Conservation (phyloP, 1,284 basidiomycete species). For the Cystobasidium slooffiae region DNA sequence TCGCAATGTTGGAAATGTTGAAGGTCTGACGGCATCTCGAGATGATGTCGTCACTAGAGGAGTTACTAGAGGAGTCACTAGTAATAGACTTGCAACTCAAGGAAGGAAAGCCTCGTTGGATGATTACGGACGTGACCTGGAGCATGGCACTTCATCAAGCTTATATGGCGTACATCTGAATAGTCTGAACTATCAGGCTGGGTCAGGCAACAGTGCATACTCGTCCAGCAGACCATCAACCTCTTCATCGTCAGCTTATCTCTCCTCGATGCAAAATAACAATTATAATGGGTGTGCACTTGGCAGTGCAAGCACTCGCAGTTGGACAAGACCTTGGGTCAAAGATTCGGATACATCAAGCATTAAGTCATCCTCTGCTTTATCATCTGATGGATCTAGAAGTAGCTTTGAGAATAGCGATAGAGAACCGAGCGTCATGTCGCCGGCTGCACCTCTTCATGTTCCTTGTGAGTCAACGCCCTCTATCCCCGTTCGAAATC, state of each 20-base stretch:
- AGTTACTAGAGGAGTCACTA: too few species aligned
- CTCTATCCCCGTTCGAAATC: background rate
- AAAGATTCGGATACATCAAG: slow-evolving; percentile 16
- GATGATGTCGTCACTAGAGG: too few species aligned
- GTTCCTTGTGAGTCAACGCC: slow-evolving; percentile 26
- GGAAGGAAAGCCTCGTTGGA: background rate
- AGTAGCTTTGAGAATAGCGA: slow-evolving; percentile 4
- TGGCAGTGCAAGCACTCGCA: background rate
- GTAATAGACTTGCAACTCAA: background rate
- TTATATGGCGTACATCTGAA: background rate
- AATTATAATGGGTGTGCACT: background rate
- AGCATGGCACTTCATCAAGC: background rate
- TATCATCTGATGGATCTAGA: slow-evolving; percentile 1
- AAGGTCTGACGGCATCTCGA: too few species aligned
- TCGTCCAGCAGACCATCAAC: background rate
- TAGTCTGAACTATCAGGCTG: slow-evolving; percentile 5
- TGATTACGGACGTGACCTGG: background rate
- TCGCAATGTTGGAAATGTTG: too few species aligned
- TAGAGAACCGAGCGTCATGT: slow-evolving; percentile 36
- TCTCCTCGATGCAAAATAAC: background rate
- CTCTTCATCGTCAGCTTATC: background rate
- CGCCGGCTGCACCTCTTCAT: slow-evolving; percentile 27
- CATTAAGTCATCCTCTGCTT: slow-evolving; percentile 9
- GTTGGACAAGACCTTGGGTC: slow-evolving; percentile 23
- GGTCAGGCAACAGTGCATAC: background rate